Evolutionary conservation across 2,329 filamentous ascomycete genomes (phyloP), one percentile per base, ranked within the genome.

Genomic region (Colletotrichum musicola): DNA sequence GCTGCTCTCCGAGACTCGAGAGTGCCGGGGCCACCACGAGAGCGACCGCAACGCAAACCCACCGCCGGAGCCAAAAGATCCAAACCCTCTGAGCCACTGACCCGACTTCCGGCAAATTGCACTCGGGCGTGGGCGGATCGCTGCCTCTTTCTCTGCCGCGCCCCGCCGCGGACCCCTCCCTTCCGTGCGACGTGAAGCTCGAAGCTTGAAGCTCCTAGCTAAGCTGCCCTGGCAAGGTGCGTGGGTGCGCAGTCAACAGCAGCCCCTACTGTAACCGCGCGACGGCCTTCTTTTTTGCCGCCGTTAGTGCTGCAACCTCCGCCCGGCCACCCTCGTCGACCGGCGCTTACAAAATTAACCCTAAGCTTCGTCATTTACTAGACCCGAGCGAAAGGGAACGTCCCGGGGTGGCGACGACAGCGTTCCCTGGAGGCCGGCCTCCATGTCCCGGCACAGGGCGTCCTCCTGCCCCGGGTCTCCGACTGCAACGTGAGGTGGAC

Each of bases 301-400:
- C 62, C 55, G 25, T 55, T 60, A 68, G 62, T 65, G 61, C 44
- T 60, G 62, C 62, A 65, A 65, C 65, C 62, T 65, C 54, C 44
- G 55, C 50, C 47, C 40, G 55, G 55, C 55, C 20, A 60, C 65
- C 65, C 65, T 68, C 62, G 65, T 65, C 61, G 54, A 64, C 40
- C 42, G 55, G 55, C 62, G 65, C 65, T 68, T 68, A 68, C 65
- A 65, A 56, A 30, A 22, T 60, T 56, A 30, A 68, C 65, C 55
- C 65, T 65, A 68, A 68, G 65, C 65, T 35, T 65, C 62, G 65
- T 68, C 65, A 65, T 65, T 55, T 68, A 62, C 42, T 68, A 50
- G 65, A 65, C 35, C 62, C 65, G 65, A 65, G 54, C 38, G 42
- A 56, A 30, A 55, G 62, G 61, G 65, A 54, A 55, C 47, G 54